Conservation (phyloP, 192 early-diverging fungal genomes). For the Paraglomus occultum region DNA sequence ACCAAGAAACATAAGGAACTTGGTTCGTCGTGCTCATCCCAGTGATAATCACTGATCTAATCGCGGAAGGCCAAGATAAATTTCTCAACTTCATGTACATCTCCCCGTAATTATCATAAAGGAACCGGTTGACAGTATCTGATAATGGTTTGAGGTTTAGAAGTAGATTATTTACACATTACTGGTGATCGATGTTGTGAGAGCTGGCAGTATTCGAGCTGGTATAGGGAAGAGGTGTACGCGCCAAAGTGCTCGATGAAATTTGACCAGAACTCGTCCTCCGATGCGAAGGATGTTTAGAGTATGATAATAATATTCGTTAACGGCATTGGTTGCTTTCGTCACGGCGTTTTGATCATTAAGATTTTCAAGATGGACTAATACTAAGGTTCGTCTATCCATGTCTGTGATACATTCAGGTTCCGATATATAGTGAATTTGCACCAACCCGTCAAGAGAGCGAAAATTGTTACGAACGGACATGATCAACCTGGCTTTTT, state of each 20-base stretch:
- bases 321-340: constrained; percentile 3
- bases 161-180: constrained; percentile 15
- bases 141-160: neutral
- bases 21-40: neutral
- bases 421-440: neutral
- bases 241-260: constrained; percentile 9
- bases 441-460: neutral
- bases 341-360: neutral
- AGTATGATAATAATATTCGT: constrained; percentile 7
- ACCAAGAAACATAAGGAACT: constrained; percentile 4
- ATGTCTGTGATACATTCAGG: constrained; percentile 1
- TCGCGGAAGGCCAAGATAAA: too few relatives aligned
- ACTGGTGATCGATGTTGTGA: constrained; percentile 9
- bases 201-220: constrained; percentile 3
- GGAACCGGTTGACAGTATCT: constrained; percentile 6
- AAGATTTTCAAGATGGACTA: neutral
- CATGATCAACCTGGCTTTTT: neutral
- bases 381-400: neutral
- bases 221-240: constrained; percentile 3
- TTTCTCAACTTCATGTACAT: too few relatives aligned
- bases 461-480: neutral
- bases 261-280: constrained; percentile 7
- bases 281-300: neutral
- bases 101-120: constrained; percentile 1
- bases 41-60: too few relatives aligned